phyloP scores from a whole-genome alignment of 1,139 yeast genomes.

The Hyphopichia pseudoburtonii region DNA sequence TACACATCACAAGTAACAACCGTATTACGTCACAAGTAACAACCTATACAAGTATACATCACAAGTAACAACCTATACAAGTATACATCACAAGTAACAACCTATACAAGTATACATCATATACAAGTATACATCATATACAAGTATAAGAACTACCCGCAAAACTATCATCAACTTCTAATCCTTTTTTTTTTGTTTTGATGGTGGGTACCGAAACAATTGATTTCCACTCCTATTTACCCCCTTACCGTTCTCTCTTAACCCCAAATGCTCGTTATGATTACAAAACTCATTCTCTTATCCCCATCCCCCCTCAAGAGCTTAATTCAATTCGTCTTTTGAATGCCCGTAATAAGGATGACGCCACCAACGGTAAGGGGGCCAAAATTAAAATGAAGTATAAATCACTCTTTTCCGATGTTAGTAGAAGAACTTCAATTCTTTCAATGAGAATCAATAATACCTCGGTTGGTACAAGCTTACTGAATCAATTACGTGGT shows the following conservation, averaged over 20 bases:
- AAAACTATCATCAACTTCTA: no score
- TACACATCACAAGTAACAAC: no score
- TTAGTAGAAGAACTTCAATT: conserved; percentile 28
- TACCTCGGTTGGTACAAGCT: conserved; percentile 6
- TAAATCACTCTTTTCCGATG: conserved; percentile 42
- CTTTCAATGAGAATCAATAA: conserved; percentile 22
- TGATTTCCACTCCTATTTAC: conserved; percentile 38
- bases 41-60: no score
- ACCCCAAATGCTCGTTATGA: conserved; percentile 45
- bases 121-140: no score
- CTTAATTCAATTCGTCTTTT: conserved; percentile 12
- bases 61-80: no score
- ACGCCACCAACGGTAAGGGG: not conserved
- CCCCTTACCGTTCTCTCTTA: conserved; percentile 46
- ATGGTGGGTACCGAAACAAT: conserved; percentile 5
- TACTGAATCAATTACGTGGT: conserved; percentile 5
- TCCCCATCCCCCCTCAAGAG: conserved; percentile 40
- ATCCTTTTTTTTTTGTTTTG: not conserved
- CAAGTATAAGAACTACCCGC: no score
- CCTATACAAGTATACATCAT: no score
- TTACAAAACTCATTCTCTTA: conserved; percentile 39
- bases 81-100: no score
- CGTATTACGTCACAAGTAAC: no score
- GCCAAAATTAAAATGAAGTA: conserved; percentile 41
- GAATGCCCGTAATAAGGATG: conserved; percentile 3